These are phyloP conservation scores for Nemophila menziesii DNA, from an alignment of 257 asterid species.

Conservation along the genomic window DNA sequence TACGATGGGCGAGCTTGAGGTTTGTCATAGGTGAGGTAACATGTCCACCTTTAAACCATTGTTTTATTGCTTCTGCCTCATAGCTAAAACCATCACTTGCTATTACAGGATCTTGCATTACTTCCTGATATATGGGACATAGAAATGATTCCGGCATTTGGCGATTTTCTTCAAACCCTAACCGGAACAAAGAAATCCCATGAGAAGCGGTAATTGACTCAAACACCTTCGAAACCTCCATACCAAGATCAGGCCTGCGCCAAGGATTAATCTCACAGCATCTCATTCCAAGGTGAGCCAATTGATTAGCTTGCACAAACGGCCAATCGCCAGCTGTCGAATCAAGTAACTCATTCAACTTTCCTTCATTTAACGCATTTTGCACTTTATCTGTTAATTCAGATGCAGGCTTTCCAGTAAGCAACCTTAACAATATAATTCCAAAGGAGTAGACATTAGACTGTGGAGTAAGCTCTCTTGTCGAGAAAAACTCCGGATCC, in stretches of 20 bases:
- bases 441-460: slow-evolving; percentile 90
- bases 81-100: slow-evolving; percentile 89
- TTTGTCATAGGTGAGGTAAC: slow-evolving; percentile 90
- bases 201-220: slow-evolving; percentile 67
- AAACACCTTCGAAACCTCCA: slow-evolving; percentile 73
- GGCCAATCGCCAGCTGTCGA: slow-evolving; percentile 98
- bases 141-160: slow-evolving; percentile 55
- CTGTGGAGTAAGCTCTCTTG: slow-evolving; percentile 76
- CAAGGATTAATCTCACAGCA: slow-evolving; percentile 42
- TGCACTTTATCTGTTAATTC: slow-evolving; percentile 58
- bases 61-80: slow-evolving; percentile 72
- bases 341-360: slow-evolving; percentile 53
- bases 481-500: slow-evolving; percentile 67
- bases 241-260: slow-evolving; percentile 63
- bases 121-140: slow-evolving; percentile 93
- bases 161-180: slow-evolving; percentile 36
- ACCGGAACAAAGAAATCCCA: slow-evolving; percentile 41
- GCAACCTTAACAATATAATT: slow-evolving; percentile 48
- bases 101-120: slow-evolving; percentile 82
- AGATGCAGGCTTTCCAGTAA: slow-evolving; percentile 64
- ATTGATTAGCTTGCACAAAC: slow-evolving; percentile 85
- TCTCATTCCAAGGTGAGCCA: slow-evolving; percentile 67
- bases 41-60: slow-evolving; percentile 73
- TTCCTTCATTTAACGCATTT: slow-evolving; percentile 46
- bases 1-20: slow-evolving; percentile 48